Evolutionary conservation across 805 yeast genomes (phyloP), one percentile per base, ranked within the genome.

Genomic region (Candida maesae): DNA sequence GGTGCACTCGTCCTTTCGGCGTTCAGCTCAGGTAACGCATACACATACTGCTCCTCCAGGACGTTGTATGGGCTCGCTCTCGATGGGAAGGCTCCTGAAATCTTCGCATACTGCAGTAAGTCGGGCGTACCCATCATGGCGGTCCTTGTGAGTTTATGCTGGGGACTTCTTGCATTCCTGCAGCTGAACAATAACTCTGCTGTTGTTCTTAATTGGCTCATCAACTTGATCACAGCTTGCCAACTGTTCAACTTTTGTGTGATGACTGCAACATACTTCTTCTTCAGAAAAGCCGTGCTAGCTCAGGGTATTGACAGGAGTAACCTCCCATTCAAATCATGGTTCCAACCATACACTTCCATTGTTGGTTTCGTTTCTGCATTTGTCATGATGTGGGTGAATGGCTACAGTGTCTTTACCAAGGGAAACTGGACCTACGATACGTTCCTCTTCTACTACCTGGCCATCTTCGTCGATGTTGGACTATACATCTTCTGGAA

Each of bases 1-100:
- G 95, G 78, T 1, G 75, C 86, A 23, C 71, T 88, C 41, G 69
- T 88, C 40, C 70, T 86, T 5, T 75, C 93, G 1, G 84, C 90
- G 0, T 81, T 86, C 50, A 80, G 89, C 26, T 89, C 95, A 2
- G 95, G 95, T 39, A 86, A 86, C 59, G 83, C 91, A 2, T 83
- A 79, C 58, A 76, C 84, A 26, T 85, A 77, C 56, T 79, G 88
- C 45, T 81, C 91, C 0, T 75, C 88, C 7, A 68, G 83, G 49
- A 69, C 84, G 0, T 65, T 86, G 17, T 80, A 79, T 58, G 87
- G 87, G 2, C 66, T 85, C 60, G 84, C 93, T 0, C 61, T 75
- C 23, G 78, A 75, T 52, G 89, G 91, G 0, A 74, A 76, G 46
- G 91, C 93, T 1, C 95, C 95, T 10, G 65, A 65, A 28, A 50